These are phyloP conservation scores for Tolypocladium paradoxum DNA, from an alignment of 2,329 filamentous ascomycete species.

Conservation along the genomic window DNA sequence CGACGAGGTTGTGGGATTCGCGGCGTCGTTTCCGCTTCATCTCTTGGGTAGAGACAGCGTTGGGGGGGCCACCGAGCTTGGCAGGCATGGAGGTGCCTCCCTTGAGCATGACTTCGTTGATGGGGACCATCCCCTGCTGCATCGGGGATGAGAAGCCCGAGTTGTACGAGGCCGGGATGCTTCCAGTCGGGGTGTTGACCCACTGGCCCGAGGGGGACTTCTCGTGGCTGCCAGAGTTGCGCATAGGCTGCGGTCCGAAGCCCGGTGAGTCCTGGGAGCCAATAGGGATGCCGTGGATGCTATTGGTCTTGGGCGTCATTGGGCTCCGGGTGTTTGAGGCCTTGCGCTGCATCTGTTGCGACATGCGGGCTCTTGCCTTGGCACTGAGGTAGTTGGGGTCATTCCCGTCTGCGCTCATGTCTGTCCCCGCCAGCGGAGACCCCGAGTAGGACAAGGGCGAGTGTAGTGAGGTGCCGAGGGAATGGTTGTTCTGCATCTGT, in stretches of 20 bases:
- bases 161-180: slow-evolving; percentile 74
- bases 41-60: slow-evolving; percentile 68
- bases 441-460: slow-evolving; percentile 29
- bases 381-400: slow-evolving; percentile 50
- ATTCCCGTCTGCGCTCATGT: slow-evolving; percentile 36
- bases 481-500: slow-evolving; percentile 49
- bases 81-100: slow-evolving; percentile 82
- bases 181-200: slow-evolving; percentile 71
- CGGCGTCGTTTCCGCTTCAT: slow-evolving; percentile 84
- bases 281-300: slow-evolving; percentile 62
- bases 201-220: slow-evolving; percentile 83
- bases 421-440: slow-evolving; percentile 30
- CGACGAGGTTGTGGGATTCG: slow-evolving; percentile 93
- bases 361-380: slow-evolving; percentile 48
- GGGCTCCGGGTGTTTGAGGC: slow-evolving; percentile 66
- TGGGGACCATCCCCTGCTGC: slow-evolving; percentile 59
- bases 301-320: slow-evolving; percentile 78
- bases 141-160: slow-evolving; percentile 82
- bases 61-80: slow-evolving; percentile 55
- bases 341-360: slow-evolving; percentile 59
- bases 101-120: slow-evolving; percentile 81
- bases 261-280: slow-evolving; percentile 55
- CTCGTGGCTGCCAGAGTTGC: slow-evolving; percentile 58
- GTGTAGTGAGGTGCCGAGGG: slow-evolving; percentile 40
- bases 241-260: slow-evolving; percentile 70